A percentile compares a stretch with the other conserved stretches of the same genome.
phyloP scores from a whole-genome alignment of 2,329 filamentous ascomycete species.

The Fusarium vanettenii region DNA sequence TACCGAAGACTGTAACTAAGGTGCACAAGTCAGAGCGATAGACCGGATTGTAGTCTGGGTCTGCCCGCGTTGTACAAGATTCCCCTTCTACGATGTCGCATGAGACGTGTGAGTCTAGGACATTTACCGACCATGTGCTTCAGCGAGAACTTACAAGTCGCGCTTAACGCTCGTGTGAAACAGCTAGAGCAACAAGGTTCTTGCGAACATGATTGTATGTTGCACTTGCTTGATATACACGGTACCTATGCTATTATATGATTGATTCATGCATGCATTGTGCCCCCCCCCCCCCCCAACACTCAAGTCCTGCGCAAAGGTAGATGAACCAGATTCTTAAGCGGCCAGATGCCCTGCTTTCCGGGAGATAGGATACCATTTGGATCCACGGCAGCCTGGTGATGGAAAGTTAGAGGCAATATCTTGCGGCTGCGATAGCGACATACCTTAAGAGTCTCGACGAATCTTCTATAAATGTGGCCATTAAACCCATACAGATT shows the following conservation, averaged over 20 bases:
- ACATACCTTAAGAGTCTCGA: slow-evolving; percentile 3
- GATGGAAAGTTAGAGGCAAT: no score
- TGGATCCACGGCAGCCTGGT: slow-evolving; percentile 1
- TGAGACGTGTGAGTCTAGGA: no score
- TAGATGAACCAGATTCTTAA: not conserved
- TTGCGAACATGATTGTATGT: not conserved
- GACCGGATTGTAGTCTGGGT: not conserved
- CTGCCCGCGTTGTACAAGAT: no score
- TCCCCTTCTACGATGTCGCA: no score
- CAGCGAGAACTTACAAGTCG: no score
- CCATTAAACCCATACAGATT: not conserved
- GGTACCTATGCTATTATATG: not conserved
- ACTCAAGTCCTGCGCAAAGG: not conserved
- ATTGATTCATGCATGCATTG: not conserved
- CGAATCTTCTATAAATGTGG: not conserved
- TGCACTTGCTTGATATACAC: no score
- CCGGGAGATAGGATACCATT: slow-evolving; percentile 5
- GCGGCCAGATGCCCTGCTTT: slow-evolving; percentile 9
- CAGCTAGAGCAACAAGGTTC: no score
- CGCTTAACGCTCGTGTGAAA: no score
- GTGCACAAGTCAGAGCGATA: not conserved
- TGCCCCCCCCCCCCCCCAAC: not conserved
- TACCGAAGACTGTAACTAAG: not conserved
- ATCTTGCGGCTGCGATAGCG: not conserved
- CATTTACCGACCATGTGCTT: no score